Percentiles rank a stretch among this genome's conserved stretches.
These are phyloP conservation scores for Trichosporon sp. DNA, from an alignment of 1,284 basidiomycete species.

Conservation along the genomic window DNA sequence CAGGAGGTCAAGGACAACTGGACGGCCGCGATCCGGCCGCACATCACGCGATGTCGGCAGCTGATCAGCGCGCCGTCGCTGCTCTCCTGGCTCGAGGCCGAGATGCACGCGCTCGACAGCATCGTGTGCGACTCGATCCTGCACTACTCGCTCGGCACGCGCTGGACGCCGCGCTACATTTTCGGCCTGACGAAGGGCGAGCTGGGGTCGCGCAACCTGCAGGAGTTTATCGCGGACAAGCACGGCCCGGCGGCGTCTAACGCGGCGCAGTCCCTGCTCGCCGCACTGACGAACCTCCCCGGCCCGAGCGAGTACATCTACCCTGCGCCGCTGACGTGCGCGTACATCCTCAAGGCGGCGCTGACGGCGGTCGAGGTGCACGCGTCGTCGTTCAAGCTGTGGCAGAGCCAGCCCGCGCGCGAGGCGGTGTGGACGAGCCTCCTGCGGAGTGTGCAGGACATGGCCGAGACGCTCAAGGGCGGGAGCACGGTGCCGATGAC, in stretches of 20 bases:
- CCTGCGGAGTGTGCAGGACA: not conserved
- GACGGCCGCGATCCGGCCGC: not conserved
- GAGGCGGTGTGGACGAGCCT: conserved; percentile 3
- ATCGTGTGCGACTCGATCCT: conserved; percentile 7
- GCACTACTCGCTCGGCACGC: not conserved
- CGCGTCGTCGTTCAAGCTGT: conserved; percentile 6
- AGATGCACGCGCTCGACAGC: conserved; percentile 3
- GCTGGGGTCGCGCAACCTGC: not conserved
- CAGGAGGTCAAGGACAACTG: not conserved
- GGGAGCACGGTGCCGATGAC: conserved; percentile 9
- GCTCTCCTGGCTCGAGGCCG: conserved; percentile 7
- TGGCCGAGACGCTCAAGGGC: conserved; percentile 27
- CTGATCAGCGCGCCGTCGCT: not conserved
- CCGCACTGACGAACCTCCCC: conserved; percentile 6
- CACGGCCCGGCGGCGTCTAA: conserved; percentile 3
- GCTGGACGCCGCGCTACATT: conserved; percentile 5
- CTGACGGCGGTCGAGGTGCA: conserved; percentile 8
- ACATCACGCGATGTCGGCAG: not conserved
- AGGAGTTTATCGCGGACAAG: not conserved
- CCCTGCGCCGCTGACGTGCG: conserved; percentile 6
- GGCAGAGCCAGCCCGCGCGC: conserved; percentile 4
- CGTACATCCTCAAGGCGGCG: not conserved
- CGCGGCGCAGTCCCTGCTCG: conserved; percentile 4
- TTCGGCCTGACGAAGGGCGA: not conserved
- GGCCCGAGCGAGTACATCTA: not conserved